A percentile compares a stretch with the other conserved stretches of the same genome.
phyloP scores from a whole-genome alignment of 345 rosid species.

The thale cress (Arabidopsis thaliana) region TAIR10.1 NC_003074.8:19008001-19008500 shows the following conservation, averaged over 20 bases:
- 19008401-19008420: slow-evolving; percentile 24
- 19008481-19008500: slow-evolving; percentile 18
- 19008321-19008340: slow-evolving; percentile 44
- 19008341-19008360: slow-evolving; percentile 51
- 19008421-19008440: slow-evolving; percentile 29
- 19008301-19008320: slow-evolving; percentile 7
- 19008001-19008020: slow-evolving; percentile 96
- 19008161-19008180: slow-evolving; percentile 91
- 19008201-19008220: slow-evolving; percentile 74
- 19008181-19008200: slow-evolving; percentile 86
- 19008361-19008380: slow-evolving; percentile 37
- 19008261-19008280: slow-evolving; percentile 53
- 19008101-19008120: slow-evolving; percentile 72
- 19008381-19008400: slow-evolving; percentile 24
- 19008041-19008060: slow-evolving; percentile 89
- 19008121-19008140: slow-evolving; percentile 95
- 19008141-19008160: slow-evolving; percentile 89
- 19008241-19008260: slow-evolving; percentile 90
- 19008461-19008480: slow-evolving; percentile 24
- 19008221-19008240: slow-evolving; percentile 88
- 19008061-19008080: slow-evolving; percentile 85
- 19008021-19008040: slow-evolving; percentile 82
- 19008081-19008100: slow-evolving; percentile 87
- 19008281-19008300: slow-evolving; percentile 25
- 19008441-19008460: slow-evolving; percentile 32